Conservation (phyloP, 2,329 filamentous ascomycete species). For the Fusarium goolgardi region DNA sequence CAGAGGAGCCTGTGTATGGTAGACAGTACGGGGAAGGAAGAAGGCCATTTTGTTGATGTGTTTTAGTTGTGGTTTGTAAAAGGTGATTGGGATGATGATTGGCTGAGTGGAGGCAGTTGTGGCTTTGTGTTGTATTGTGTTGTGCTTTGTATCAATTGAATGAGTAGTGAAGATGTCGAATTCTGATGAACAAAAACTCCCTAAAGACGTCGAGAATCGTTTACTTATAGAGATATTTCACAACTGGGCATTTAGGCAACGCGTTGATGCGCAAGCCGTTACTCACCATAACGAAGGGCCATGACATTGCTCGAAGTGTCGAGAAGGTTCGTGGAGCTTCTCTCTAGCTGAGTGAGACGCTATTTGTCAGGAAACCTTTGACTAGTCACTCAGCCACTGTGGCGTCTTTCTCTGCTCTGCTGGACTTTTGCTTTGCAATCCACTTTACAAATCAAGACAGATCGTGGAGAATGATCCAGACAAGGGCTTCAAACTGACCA, state of each 20-base stretch:
- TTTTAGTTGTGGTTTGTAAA: neutral
- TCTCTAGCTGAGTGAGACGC: slow-evolving; percentile 3
- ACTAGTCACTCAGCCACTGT: slow-evolving; percentile 5
- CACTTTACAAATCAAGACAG: neutral
- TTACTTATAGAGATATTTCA: neutral
- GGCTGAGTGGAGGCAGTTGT: neutral
- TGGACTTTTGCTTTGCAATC: neutral
- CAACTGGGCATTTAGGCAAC: neutral
- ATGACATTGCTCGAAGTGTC: slow-evolving; percentile 12
- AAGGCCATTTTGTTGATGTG: slow-evolving; percentile 21
- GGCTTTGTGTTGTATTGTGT: neutral
- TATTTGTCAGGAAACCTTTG: slow-evolving; percentile 4
- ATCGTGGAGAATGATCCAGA: neutral
- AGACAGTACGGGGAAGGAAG: slow-evolving; percentile 27
- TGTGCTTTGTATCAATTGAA: neutral
- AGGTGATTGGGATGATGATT: neutral
- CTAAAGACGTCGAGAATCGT: neutral
- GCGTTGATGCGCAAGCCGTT: slow-evolving; percentile 13
- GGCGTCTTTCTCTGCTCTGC: neutral
- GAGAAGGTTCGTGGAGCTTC: neutral
- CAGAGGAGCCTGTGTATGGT: slow-evolving; percentile 13
- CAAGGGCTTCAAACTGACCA: neutral
- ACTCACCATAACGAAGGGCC: slow-evolving; percentile 8
- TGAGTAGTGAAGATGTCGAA: neutral
- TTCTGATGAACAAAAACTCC: neutral